Evolutionary conservation across 805 yeast genomes (phyloP), one percentile per base, ranked within the genome.

Genomic region (Saccharomycopsis schoenii): DNA sequence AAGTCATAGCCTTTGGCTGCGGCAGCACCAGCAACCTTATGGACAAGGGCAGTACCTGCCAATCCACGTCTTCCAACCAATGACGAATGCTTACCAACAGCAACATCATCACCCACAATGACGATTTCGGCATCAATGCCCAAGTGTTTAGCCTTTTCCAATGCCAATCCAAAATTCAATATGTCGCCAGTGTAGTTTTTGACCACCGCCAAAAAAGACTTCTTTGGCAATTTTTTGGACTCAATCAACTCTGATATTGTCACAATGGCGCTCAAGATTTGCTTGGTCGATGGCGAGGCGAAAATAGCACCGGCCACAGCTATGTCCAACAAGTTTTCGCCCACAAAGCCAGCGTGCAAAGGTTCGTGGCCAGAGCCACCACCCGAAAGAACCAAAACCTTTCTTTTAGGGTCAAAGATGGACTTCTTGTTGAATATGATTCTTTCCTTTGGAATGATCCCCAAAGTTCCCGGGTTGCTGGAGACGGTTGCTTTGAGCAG

Each of bases 301-400:
- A 92, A 92, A n/a, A 89, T 80, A 59, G 86, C 83, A 42, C 98
- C 98, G 59, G 91, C 83, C 4, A 92, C 96, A 0, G 97, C 97
- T 50, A 85, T 96, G 66, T 88, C 89, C 50, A 92, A 72, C 66
- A 87, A 74, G 57, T 96, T 96, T 14, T 83, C 78, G 12, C 97
- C 97, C 24, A 92, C 91, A 71, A 84, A 92, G 0, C 97, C 97
- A 9, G 89, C 92, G 69, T 93, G 97, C 3, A 91, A 78, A 29
- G 97, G 97, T 73, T 92, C 98, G 70, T 92, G 98, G 56, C 98
- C 98, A 14, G 92, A 84, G 34, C 97, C 97, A 60, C 98, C 98
- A 62, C 97, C 97, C 40, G 96, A 84, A 34, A 92, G 74, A 57
- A 92, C 68, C 5, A 89, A 81, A 54, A 91, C 87, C 68, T 88